Percentiles rank a stretch among this genome's conserved stretches.
Conservation (phyloP, 495 filamentous ascomycete genomes). For the Penicillium lividum region DNA sequence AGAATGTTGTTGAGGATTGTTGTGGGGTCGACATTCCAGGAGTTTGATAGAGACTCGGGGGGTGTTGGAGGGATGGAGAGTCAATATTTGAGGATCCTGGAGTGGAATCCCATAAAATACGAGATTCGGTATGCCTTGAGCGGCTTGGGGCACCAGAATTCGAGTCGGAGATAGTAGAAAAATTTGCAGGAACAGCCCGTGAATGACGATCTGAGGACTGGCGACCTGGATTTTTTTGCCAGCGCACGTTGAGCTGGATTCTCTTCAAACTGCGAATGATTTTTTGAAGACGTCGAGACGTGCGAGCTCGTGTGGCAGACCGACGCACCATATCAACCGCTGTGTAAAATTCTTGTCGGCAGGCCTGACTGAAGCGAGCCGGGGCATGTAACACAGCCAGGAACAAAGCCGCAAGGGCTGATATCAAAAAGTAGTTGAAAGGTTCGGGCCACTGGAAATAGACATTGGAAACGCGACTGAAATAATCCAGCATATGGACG, state of each 20-base stretch:
- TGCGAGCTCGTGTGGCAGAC: constrained; percentile 41
- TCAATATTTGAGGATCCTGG: constrained; percentile 6
- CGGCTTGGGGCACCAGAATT: not conserved
- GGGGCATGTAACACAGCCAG: constrained; percentile 79
- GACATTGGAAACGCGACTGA: constrained; percentile 70
- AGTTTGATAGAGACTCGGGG: constrained; percentile 10
- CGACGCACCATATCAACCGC: constrained; percentile 77
- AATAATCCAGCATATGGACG: constrained; percentile 67
- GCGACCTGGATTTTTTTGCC: constrained; percentile 10
- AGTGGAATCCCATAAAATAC: constrained; percentile 4
- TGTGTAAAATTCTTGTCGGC: constrained; percentile 76
- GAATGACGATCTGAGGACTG: not conserved
- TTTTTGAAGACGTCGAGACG: constrained; percentile 41
- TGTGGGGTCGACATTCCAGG: constrained; percentile 19
- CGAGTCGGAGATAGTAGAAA: not conserved
- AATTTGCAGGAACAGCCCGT: not conserved
- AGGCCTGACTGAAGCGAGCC: constrained; percentile 64
- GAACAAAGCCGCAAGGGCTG: constrained; percentile 75
- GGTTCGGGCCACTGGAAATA: constrained; percentile 76
- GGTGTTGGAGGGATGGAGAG: constrained; percentile 9
- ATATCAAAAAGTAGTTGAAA: constrained; percentile 84
- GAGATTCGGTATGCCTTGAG: not conserved
- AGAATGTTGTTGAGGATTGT: constrained; percentile 21
- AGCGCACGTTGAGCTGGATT: constrained; percentile 30
- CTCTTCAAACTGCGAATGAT: constrained; percentile 42